Evolutionary conservation across 306 rosid genomes (phyloP).

Genomic region (Sechiopsis laciniata): DNA sequence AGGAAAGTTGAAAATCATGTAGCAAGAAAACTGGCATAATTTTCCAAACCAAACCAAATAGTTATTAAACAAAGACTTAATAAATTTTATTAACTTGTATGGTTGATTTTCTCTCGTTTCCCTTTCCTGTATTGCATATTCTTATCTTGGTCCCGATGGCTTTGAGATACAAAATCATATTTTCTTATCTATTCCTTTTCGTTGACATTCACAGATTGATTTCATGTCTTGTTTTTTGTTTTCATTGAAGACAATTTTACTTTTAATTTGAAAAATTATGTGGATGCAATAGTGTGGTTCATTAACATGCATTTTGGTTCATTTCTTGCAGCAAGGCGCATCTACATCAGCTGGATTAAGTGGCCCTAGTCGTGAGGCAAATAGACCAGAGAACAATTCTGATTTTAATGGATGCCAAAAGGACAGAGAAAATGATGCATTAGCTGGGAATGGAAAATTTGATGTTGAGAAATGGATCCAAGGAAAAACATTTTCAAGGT

Average conservation of each 20-base stretch:
- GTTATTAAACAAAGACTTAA: no score
- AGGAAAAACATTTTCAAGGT: constrained; percentile 47
- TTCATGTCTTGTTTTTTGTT: not conserved
- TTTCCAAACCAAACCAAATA: no score
- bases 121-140: not conserved
- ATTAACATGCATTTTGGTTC: constrained; percentile 18
- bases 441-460: constrained; percentile 24
- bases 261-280: not conserved
- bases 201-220: not conserved
- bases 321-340: constrained; percentile 27
- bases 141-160: not conserved
- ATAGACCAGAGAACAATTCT: constrained; percentile 22
- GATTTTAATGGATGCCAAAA: constrained; percentile 12
- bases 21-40: no score
- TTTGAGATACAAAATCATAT: not conserved
- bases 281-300: constrained; percentile 4
- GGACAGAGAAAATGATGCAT: constrained; percentile 17
- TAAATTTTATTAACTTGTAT: not conserved
- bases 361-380: constrained; percentile 29
- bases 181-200: not conserved
- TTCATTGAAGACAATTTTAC: not conserved
- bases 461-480: constrained; percentile 41
- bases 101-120: not conserved
- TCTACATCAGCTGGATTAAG: constrained; percentile 25
- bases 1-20: no score